Base-by-base conservation (phyloP, 139 green algal genomes). In the Deuterostichococcus epilithicus region DNA sequence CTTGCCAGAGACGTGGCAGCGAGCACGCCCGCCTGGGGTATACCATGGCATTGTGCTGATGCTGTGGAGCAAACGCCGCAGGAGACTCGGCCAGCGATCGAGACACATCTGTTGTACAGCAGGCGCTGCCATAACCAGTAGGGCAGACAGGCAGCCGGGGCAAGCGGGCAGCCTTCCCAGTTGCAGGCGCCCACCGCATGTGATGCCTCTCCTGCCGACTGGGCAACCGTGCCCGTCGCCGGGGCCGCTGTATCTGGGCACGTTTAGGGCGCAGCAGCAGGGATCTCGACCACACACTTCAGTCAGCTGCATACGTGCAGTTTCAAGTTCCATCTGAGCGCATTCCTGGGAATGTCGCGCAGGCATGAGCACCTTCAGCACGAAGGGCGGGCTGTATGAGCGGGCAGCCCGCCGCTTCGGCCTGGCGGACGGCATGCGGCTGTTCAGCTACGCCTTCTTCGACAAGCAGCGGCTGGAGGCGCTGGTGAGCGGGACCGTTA, bases 331-430 rank as follows among this genome's bases (percentile, higher is more conserved):
- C n/a, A n/a, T n/a, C n/a, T n/a, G n/a, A n/a, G n/a, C n/a, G n/a
- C n/a, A n/a, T n/a, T n/a, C n/a, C n/a, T n/a, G n/a, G n/a, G n/a
- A n/a, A n/a, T 71, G 32, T 34, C 10, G 10, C 68, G 34, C 86
- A 93, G 93, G 93, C 72, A 96, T 97, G 90, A 95, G 90, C 2
- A 97, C 93, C 35, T 97, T 97, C 82, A 91, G 74, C 76, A 95
- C 91, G 0, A 86, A 84, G 25, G 90, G 91, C 28, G 94, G 94
- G 3, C 77, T 97, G 47, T 97, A 97, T 68, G 94, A 97, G 77
- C 79, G 86, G 2, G 94, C 93, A 1, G 73, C 85, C 23, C 88
- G 90, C 77, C 77, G 79, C 37, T 96, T 94, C 76, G 87, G 89
- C 34, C 85, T 97, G 3, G 28, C 70, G 28, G 88, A 97, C 71